Conservation (phyloP, 129 eudicot genomes). For the Centaurea solstitialis region DNA sequence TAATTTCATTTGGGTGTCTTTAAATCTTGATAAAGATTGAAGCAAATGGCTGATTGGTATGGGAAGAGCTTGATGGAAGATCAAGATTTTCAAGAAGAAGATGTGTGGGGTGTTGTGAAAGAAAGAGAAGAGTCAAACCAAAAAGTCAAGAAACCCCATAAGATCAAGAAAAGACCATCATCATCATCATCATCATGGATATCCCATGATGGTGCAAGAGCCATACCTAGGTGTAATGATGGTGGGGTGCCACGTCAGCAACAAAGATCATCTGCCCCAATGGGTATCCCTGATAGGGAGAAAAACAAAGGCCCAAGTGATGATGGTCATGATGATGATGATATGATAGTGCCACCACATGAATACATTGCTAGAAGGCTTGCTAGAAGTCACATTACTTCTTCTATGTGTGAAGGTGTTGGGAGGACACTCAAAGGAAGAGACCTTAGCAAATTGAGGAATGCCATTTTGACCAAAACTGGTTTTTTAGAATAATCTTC, state of each 20-base stretch:
- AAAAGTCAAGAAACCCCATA: slow-evolving; percentile 38
- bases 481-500: slow-evolving; percentile 53
- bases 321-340: slow-evolving; percentile 44
- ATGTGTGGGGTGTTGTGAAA: slow-evolving; percentile 47
- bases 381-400: slow-evolving; percentile 54
- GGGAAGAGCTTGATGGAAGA: slow-evolving; percentile 41
- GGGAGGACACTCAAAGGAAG: slow-evolving; percentile 74
- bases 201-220: slow-evolving; percentile 32
- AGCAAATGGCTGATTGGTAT: slow-evolving; percentile 44
- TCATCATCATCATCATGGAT: slow-evolving; percentile 34
- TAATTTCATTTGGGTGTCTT: slow-evolving; percentile 16
- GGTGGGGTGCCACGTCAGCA: slow-evolving; percentile 38
- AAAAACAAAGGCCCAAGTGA: slow-evolving; percentile 34
- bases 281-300: slow-evolving; percentile 46
- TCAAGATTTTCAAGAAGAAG: slow-evolving; percentile 56
- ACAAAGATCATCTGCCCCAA: slow-evolving; percentile 48
- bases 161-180: slow-evolving; percentile 32
- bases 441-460: slow-evolving; percentile 65
- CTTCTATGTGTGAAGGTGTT: slow-evolving; percentile 68
- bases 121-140: slow-evolving; percentile 41
- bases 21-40: slow-evolving; percentile 19
- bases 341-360: slow-evolving; percentile 62
- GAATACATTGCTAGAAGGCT: slow-evolving; percentile 56
- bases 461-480: slow-evolving; percentile 64
- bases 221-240: slow-evolving; percentile 44